phyloP scores from a whole-genome alignment of 352 stramenopile genomes.

The Phytophthora ohioensis region DNA sequence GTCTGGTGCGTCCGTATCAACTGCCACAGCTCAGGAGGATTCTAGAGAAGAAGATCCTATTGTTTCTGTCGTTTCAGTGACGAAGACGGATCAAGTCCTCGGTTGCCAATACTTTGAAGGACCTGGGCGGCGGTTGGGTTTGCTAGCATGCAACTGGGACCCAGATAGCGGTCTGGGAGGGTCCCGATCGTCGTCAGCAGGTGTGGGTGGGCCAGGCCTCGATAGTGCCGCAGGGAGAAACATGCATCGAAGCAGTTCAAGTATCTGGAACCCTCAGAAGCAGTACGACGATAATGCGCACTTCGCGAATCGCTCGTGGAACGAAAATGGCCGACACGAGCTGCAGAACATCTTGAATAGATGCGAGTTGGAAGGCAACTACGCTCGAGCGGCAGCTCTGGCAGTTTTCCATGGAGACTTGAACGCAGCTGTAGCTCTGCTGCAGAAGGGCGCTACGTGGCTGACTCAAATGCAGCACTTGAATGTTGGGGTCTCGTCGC shows the following conservation, averaged over 20 bases:
- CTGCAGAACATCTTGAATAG: constrained; percentile 66
- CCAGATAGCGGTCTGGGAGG: constrained; percentile 65
- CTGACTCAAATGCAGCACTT: constrained; percentile 67
- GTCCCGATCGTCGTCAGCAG: constrained; percentile 25
- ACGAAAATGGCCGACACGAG: constrained; percentile 62
- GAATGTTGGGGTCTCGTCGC: constrained; percentile 41
- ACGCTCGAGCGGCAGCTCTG: constrained; percentile 71
- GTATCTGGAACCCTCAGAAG: constrained; percentile 69
- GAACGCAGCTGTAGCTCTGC: constrained; percentile 62
- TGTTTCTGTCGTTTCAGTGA: constrained; percentile 50
- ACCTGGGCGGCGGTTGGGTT: constrained; percentile 66
- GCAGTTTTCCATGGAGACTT: constrained; percentile 90
- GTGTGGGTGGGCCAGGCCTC: constrained; percentile 36
- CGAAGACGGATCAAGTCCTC: constrained; percentile 72
- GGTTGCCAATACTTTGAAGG: constrained; percentile 83
- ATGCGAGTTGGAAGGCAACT: constrained; percentile 73
- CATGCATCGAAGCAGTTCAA: constrained; percentile 73
- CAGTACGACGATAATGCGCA: constrained; percentile 61
- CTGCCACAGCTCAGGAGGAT: constrained; percentile 31
- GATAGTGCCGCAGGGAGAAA: constrained; percentile 44
- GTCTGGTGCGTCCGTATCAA: constrained; percentile 6
- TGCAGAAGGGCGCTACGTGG: constrained; percentile 78
- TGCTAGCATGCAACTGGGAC: constrained; percentile 87
- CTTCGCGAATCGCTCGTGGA: constrained; percentile 60
- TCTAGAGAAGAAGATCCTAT: constrained; percentile 28